Evolutionary conservation across 129 eudicot species (phyloP), one percentile per base, ranked within the genome.

Genomic region (Oenanthe sinensis): DNA sequence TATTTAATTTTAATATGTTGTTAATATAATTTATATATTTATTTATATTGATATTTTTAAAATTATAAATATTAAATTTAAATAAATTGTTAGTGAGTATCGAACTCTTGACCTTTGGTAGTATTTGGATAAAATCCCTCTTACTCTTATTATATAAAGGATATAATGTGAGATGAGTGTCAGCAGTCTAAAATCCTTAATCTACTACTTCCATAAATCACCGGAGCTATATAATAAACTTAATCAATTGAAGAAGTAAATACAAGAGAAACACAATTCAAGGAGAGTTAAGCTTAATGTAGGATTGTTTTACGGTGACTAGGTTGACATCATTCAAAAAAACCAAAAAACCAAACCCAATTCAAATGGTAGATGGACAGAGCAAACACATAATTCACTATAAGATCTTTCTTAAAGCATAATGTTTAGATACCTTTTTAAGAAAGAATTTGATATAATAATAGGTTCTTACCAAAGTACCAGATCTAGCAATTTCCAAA

Each of bases 391-490:
- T 11, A 42, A 20, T 9, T 43, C 6, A 43, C 15, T 72, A 8
- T 19, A 15, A 72, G 33, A 42, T 72, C 24, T 36, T 42, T 71
- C 36, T 40, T 13, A 75, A 63, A n/a, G 33, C 39, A 12, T 8
- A n/a, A 77, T 36, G 68, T 19, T 19, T 11, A 79, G 47, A 76
- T 48, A 67, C 77, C 75, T 81, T 49, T 40, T 69, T 43, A 70
- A 28, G 33, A 40, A 69, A 50, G n/a, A 54, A 78, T 8, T 36
- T 28, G 55, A 24, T 58, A 26, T 48, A 52, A 47, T 5, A 49
- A 0, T 68, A 65, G 75, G 49, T 85, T 70, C 93, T 87, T 82
- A 96, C 99, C 97, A 87, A 82, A 80, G 93, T 87, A 77, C 99
- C 97, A 62, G 99, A 90, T 77, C 83, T 82, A 76, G 97, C 91